Conservation (phyloP, 352 stramenopile species). For the Peronospora farinosa region DNA sequence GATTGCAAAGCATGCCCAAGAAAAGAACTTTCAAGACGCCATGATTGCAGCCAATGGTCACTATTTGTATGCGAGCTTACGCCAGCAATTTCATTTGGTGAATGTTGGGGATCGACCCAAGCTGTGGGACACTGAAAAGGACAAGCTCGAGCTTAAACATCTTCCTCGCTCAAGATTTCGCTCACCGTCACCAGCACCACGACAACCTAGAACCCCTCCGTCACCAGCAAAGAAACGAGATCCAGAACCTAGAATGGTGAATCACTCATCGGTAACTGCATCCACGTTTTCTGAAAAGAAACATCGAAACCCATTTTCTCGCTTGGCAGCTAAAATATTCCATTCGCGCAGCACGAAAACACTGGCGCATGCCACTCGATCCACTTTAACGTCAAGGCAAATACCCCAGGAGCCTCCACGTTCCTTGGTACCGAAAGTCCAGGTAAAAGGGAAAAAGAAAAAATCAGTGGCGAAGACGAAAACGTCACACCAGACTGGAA, state of each 20-base stretch:
- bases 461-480: slow-evolving; percentile 4
- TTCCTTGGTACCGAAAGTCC: slow-evolving; percentile 1
- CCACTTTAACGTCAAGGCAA: slow-evolving; percentile 2
- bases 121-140: slow-evolving; percentile 32
- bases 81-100: slow-evolving; percentile 27
- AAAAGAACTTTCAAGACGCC: slow-evolving; percentile 33
- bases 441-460: slow-evolving; percentile 10
- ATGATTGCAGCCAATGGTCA: slow-evolving; percentile 34
- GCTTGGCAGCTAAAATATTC: slow-evolving; percentile 30
- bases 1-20: slow-evolving; percentile 38
- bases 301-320: slow-evolving; percentile 27
- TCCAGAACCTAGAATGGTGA: slow-evolving; percentile 11
- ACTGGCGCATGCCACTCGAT: slow-evolving; percentile 5
- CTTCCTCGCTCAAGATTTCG: slow-evolving; percentile 8
- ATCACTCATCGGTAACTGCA: neutral
- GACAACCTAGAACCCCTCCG: slow-evolving; percentile 1
- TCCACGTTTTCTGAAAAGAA: slow-evolving; percentile 11
- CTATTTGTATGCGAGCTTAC: slow-evolving; percentile 34
- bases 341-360: slow-evolving; percentile 21
- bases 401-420: neutral
- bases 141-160: slow-evolving; percentile 22
- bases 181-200: slow-evolving; percentile 17
- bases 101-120: slow-evolving; percentile 22
- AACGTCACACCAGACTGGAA: slow-evolving; percentile 3
- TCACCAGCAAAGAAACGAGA: slow-evolving; percentile 27